phyloP scores from a whole-genome alignment of 352 stramenopile genomes.

The Labyrinthula sp. region DNA sequence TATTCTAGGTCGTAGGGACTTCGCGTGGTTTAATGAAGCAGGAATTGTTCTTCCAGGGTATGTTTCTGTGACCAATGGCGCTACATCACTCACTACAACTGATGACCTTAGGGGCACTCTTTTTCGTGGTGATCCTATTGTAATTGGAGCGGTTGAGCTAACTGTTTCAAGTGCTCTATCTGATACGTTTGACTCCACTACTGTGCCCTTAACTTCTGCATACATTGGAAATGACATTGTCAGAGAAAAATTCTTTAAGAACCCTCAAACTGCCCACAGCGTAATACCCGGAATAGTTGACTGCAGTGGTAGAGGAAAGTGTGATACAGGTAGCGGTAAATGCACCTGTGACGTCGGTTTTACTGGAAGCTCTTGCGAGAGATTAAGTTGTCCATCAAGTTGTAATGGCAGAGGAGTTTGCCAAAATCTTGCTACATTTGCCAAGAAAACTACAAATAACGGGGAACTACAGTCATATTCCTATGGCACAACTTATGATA shows the following conservation, averaged over 20 bases:
- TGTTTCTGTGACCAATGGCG: slow-evolving; percentile 4
- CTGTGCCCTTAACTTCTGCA: slow-evolving; percentile 2
- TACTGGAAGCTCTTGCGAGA: slow-evolving; percentile 22
- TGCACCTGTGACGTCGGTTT: slow-evolving; percentile 50
- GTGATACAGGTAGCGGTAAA: slow-evolving; percentile 40
- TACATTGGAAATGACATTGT: slow-evolving; percentile 3
- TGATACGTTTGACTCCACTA: slow-evolving; percentile 22
- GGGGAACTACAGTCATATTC: slow-evolving; percentile 4
- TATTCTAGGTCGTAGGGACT: slow-evolving; percentile 10
- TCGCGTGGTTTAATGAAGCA: slow-evolving; percentile 23
- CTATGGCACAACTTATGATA: slow-evolving; percentile 6
- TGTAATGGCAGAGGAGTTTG: slow-evolving; percentile 10
- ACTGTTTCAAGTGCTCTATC: slow-evolving; percentile 7
- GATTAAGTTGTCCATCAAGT: slow-evolving; percentile 16
- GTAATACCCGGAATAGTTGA: slow-evolving; percentile 44
- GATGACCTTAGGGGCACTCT: slow-evolving; percentile 9
- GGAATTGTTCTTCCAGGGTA: slow-evolving; percentile 16
- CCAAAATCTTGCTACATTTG: slow-evolving; percentile 4
- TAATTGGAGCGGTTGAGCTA: slow-evolving; percentile 16
- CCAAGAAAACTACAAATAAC: slow-evolving; percentile 13
- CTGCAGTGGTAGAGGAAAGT: slow-evolving; percentile 51
- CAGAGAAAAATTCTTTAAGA: slow-evolving; percentile 2
- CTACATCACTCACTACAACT: slow-evolving; percentile 10
- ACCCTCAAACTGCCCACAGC: slow-evolving; percentile 31
- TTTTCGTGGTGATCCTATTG: slow-evolving; percentile 7